Base-by-base conservation (phyloP, 305 asterid genomes). In the Salvia sclarea region DNA sequence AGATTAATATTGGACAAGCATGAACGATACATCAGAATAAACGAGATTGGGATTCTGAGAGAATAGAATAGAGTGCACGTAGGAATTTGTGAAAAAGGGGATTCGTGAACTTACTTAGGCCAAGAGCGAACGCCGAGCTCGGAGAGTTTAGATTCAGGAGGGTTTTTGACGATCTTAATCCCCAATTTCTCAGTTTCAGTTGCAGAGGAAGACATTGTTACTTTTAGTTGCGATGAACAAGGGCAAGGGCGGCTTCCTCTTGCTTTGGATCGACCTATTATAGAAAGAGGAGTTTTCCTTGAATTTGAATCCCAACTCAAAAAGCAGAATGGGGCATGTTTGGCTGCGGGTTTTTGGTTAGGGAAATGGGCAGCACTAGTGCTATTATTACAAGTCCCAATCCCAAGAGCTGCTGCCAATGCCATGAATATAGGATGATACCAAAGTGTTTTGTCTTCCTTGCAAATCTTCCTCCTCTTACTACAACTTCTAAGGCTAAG, bases 81-180 rank as follows among this genome's bases (percentile, higher is more conserved):
- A 28, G 5, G 33, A 28, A 28, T 28, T 28, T 28, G 33, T 1
- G 1, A 13, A 24, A 25, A 11, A 52, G 10, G 11, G 50, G 52
- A 45, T n/a, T 10, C 61, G 43, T 5, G 24, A 16, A 49, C 53
- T 70, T 75, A 88, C 92, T 88, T 88, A 73, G 94, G 85, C 96
- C 96, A 90, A 77, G 90, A 83, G 68, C 86, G 84, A 76, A 90
- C 90, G 38, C 88, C 89, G 55, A 90, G 88, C 10, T 88, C 90
- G 52, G 90, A 47, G 59, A 88, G 92, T 57, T 66, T 79, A 30
- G 92, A 77, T 69, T 90, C 87, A 9, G 94, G 78, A 63, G 97
- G 94, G 61, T 79, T 83, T 7, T 64, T 86, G 44, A 83, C 66
- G 68, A 90, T 78, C 74, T 86, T 81, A 66, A 90, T 74, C 40